These are phyloP conservation scores for Salix udensis DNA, from an alignment of 345 rosid species.

Conservation along the genomic window DNA sequence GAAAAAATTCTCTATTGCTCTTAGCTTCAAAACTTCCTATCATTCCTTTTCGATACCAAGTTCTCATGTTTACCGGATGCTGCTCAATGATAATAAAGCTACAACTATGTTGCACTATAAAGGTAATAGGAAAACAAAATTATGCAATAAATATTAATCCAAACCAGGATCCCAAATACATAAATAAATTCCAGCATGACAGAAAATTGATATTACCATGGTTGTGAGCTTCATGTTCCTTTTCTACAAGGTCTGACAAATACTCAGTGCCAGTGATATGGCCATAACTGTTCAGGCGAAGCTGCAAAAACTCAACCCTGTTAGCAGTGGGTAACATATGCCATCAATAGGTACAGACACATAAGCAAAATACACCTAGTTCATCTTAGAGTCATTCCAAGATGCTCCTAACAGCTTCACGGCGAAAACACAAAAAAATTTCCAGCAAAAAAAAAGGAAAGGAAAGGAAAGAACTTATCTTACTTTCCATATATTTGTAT, in stretches of 20 bases:
- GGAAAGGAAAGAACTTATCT: neutral
- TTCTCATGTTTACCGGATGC: neutral
- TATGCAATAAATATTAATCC: neutral
- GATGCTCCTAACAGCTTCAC: neutral
- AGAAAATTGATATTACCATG: slow-evolving; percentile 56
- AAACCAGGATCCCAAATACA: neutral
- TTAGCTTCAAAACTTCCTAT: neutral
- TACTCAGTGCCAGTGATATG: slow-evolving; percentile 91
- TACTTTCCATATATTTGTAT: slow-evolving; percentile 98
- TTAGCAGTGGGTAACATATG: neutral
- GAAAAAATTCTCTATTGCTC: neutral
- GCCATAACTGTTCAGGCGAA: slow-evolving; percentile 76
- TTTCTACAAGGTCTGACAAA: slow-evolving; percentile 90
- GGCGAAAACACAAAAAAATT: neutral
- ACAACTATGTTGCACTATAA: neutral
- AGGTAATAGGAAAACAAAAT: neutral
- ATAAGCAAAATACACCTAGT: neutral
- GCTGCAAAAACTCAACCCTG: slow-evolving; percentile 53
- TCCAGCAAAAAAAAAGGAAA: neutral
- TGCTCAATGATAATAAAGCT: neutral
- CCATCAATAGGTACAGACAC: neutral
- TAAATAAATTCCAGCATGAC: neutral
- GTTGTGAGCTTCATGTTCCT: slow-evolving; percentile 60
- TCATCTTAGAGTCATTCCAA: neutral
- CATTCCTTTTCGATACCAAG: neutral